Base-by-base conservation (phyloP, 495 filamentous ascomycete genomes). In the Penicillium mononematosum region DNA sequence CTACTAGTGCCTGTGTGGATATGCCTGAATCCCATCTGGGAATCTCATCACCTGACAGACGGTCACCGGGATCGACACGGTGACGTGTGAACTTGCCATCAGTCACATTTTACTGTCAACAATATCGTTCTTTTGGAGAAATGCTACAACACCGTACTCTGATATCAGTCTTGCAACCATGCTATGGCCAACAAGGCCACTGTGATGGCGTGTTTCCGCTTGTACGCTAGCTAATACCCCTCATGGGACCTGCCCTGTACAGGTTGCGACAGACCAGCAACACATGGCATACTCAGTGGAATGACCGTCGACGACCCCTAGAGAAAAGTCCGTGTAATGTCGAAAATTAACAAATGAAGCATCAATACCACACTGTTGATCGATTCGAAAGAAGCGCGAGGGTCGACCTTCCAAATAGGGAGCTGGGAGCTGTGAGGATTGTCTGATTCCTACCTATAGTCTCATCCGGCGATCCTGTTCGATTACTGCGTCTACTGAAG, bases 51-150 rank as follows among this genome's bases (percentile, higher is more conserved):
- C 42, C 51, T 45, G 51, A 54, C 51, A n/a, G 16, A 44, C 7
- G 43, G 43, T 55, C 43, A 55, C 31, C 52, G 20, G 52, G 52
- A 55, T 55, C 43, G 42, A 54, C 51, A 29, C n/a, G 27, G 52
- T 55, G 52, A 55, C 52, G 52, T 55, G 43, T 36, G 42, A 24
- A 44, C 7, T 31, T 36, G 7, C 19, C 48, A 44, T 22, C 25
- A n/a, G 39, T 53, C 50, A 53, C 50, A 45, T 53, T 52, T 20
- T 52, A 52, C 45, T 47, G 1, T 43, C 4, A 4, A 20, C 29
- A 10, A 27, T 27, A 31, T 24, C 2, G 12, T 12, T 25, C 10
- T 25, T 6, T 44, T n/a, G 20, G 25, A 7, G 12, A 24, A 16
- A 5, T 16, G 12, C 11, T 3, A 45, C 19, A 24, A 7, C 43